Evolutionary conservation across 805 yeast genomes (phyloP), one percentile per base, ranked within the genome.

Genomic region (Cyberlindnera veronae): DNA sequence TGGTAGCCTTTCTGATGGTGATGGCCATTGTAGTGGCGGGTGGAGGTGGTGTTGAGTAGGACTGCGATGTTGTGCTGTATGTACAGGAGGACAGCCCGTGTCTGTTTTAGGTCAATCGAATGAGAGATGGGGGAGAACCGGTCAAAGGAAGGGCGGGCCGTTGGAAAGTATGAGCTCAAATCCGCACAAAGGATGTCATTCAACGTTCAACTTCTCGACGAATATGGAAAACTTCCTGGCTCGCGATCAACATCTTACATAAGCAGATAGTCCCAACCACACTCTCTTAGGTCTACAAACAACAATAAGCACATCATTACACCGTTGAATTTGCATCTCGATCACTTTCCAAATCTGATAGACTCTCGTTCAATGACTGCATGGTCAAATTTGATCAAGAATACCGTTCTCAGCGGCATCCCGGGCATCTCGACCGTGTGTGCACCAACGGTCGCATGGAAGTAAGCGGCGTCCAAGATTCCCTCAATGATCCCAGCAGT

Each of bases 401-500:
- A 87, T 0, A 88, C 90, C 0, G 96, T 87, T 44, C 87, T 63
- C 44, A 71, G 61, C 0, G 91, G 88, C 23, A 53, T 56, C 4
- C 69, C 74, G 3, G 74, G 82, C 3, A 71, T 61, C 1, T 85
- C 84, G 14, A 81, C 86, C 0, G 81, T 72, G 55, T 88, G 95
- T 1, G 96, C 95, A n/a, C 84, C 76, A 7, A 88, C 95, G 33
- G 66, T 69, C 12, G 91, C 89, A 39, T 73, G 78, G 55, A 86
- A 86, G 47, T 79, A 79, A 2, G 86, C 69, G 5, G 83, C 69
- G 53, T 84, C 93, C 42, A 88, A 64, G 1, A 87, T 79, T 0
- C 95, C 95, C 58, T 88, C 95, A 29, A 87, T 71, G 13, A 88
- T 72, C 0, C 96, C 96, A 0, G 95, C 95, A 2, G 81, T 76